Evolutionary conservation across 2,329 filamentous ascomycete species (phyloP), one percentile per base, ranked within the genome.

Genomic region (Magnaporthiopsis rhizophila): DNA sequence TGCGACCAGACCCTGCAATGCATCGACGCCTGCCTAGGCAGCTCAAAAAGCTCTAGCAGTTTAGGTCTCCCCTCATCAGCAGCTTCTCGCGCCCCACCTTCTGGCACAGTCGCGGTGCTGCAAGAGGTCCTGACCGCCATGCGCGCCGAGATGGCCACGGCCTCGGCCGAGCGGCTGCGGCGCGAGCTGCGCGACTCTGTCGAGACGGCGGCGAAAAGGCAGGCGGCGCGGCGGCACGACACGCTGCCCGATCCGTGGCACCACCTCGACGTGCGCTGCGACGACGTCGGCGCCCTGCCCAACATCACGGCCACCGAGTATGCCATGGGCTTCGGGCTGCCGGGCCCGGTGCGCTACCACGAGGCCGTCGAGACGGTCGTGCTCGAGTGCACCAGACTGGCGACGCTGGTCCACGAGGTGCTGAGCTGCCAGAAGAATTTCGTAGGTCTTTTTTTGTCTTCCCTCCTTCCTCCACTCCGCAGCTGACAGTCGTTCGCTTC

Each of bases 371-470:
- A 58, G n/a, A 24, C n/a, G n/a, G 26, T 58, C n/a, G 56, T 58
- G 56, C 56, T 58, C 26, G 56, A 58, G 56, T 58, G 56, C 26
- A 58, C 56, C 3, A 26, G 56, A n/a, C 56, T 58, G n/a, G 56
- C 56, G 9, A 58, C 26, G n/a, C 26, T 58, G 56, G 26, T 58
- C n/a, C n/a, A 58, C 26, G 56, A 58, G 56, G 26, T 58, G 11
- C 56, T 58, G n/a, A 58, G 56, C 56, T 58, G 56, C 56, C n/a
- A 58, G 56, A 58, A 26, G 15, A 18, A 58, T 24, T 58, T 58
- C 13, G 56, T 58, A n/a, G 12, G 56, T 24, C 8, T 11, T 24
- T 58, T n/a, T 57, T 28, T 38, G 8, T 36, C 8, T 12, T 12
- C 8, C 34, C 9, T 11, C 36, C 36, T 13, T 5, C 36, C 12